These are phyloP conservation scores for Fusarium tanahbumbuense DNA, from an alignment of 2,329 filamentous ascomycete genomes.

Conservation along the genomic window DNA sequence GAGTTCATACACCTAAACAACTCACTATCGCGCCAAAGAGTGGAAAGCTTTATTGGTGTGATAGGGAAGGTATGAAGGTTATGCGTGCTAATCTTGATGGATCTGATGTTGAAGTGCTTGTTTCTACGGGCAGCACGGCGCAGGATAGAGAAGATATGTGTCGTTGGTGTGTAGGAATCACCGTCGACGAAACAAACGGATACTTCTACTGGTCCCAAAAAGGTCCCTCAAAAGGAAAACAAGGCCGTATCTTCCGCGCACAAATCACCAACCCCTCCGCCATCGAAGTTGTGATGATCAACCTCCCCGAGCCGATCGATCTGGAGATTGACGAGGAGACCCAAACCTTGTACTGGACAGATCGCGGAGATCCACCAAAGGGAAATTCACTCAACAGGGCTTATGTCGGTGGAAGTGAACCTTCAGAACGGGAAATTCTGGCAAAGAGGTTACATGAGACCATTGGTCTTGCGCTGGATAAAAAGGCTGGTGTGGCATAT, in stretches of 20 bases:
- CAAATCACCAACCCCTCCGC: neutral
- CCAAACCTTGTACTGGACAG: neutral
- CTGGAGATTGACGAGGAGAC: neutral
- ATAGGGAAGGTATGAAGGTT: constrained; percentile 16
- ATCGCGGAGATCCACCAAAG: neutral
- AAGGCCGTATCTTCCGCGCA: neutral
- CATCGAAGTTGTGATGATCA: neutral
- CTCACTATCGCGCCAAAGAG: neutral
- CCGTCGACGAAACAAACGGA: neutral
- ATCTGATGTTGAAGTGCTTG: neutral
- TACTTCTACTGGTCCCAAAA: constrained; percentile 16
- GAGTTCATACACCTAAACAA: neutral
- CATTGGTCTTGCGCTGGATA: neutral
- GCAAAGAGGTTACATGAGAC: neutral
- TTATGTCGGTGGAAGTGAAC: neutral
- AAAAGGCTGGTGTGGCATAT: neutral
- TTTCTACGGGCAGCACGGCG: neutral
- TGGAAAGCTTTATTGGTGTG: constrained; percentile 14
- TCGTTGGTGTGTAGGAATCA: neutral
- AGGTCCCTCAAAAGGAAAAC: neutral
- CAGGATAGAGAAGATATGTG: neutral
- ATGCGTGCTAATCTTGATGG: constrained; percentile 5
- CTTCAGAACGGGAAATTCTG: neutral
- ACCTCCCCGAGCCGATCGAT: neutral
- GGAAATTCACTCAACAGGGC: neutral